phyloP scores from a whole-genome alignment of 2,329 filamentous ascomycete genomes.

The Talaromyces sp. region DNA sequence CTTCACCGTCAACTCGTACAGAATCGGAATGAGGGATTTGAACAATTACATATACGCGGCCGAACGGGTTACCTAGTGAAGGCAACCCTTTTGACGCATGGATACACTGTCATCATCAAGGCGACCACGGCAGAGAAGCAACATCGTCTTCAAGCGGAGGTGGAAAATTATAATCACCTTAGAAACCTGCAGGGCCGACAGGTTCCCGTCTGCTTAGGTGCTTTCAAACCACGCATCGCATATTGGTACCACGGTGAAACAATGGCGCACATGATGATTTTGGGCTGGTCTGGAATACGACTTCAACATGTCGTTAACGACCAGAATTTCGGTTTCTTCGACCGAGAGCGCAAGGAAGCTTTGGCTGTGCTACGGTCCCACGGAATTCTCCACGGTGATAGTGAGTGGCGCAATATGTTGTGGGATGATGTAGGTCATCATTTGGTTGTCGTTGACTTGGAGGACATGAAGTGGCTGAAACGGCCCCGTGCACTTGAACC shows the following conservation, averaged over 20 bases:
- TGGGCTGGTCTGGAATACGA: constrained; percentile 11
- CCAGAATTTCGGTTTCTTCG: constrained; percentile 8
- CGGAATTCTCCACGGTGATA: constrained; percentile 23
- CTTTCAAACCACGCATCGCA: constrained; percentile 20
- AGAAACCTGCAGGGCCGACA: constrained; percentile 25
- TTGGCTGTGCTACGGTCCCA: constrained; percentile 16
- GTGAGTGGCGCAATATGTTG: constrained; percentile 29
- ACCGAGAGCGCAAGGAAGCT: constrained; percentile 16
- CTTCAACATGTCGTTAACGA: constrained; percentile 12
- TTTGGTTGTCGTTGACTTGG: constrained; percentile 30
- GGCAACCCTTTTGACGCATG: constrained; percentile 27
- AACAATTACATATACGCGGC: constrained; percentile 28
- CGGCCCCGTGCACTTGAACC: constrained; percentile 3
- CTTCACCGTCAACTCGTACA: constrained; percentile 21
- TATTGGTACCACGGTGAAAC: constrained; percentile 32
- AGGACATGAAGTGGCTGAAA: constrained; percentile 25
- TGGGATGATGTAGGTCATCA: constrained; percentile 19
- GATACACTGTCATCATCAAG: constrained; percentile 35
- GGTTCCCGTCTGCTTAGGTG: constrained; percentile 30
- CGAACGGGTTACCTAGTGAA: constrained; percentile 32
- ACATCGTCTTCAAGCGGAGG: constrained; percentile 24
- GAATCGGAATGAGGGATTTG: constrained; percentile 24
- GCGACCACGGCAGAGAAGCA: constrained; percentile 23
- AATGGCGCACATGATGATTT: constrained; percentile 14
- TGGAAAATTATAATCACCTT: constrained; percentile 27